phyloP scores from a whole-genome alignment of 306 rosid species.

The Quercus variabilis region DNA sequence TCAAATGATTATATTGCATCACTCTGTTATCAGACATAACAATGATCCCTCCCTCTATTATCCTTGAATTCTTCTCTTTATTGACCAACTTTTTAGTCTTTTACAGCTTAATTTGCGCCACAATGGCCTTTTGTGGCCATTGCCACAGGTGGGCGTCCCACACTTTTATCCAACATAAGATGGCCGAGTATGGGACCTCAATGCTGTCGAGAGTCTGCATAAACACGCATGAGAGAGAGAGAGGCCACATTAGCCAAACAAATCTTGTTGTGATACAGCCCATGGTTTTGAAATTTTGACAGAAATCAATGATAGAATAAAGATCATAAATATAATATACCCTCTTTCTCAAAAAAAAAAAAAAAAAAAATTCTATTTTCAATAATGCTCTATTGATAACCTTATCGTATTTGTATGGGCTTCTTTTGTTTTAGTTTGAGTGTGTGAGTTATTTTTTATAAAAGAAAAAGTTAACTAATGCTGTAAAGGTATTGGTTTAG shows the following conservation, averaged over 20 bases:
- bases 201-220: constrained; percentile 20
- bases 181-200: constrained; percentile 15
- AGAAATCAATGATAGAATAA: not conserved
- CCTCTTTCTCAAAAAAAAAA: not conserved
- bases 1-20: constrained; percentile 21
- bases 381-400: not conserved
- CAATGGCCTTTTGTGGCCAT: constrained; percentile 2
- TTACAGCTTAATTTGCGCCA: constrained; percentile 35
- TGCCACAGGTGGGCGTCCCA: constrained; percentile 12
- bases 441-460: no score
- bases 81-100: constrained; percentile 23
- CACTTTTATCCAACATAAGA: not conserved
- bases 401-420: not conserved
- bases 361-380: not conserved
- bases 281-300: not conserved
- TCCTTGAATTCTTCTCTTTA: constrained; percentile 7
- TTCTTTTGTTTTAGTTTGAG: not conserved
- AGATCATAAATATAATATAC: not conserved
- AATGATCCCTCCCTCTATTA: not conserved
- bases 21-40: not conserved
- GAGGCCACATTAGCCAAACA: constrained; percentile 11
- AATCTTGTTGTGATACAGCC: constrained; percentile 12
- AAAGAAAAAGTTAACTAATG: no score
- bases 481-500: no score
- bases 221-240: not conserved